These are phyloP conservation scores for Kwoniella shandongensis DNA, from an alignment of 768 basidiomycete genomes.

Conservation along the genomic window DNA sequence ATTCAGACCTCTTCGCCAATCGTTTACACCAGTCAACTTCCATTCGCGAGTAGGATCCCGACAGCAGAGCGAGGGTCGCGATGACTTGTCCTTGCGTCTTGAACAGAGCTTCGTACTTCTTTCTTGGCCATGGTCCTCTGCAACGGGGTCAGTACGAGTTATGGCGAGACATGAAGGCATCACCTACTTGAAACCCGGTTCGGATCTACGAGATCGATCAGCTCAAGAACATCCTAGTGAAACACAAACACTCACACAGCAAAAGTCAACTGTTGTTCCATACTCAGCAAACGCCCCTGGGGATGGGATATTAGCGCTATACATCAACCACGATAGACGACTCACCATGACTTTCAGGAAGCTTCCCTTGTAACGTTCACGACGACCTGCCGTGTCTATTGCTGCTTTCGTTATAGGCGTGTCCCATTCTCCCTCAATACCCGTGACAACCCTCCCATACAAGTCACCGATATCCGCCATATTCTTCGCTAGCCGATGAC, in stretches of 20 bases:
- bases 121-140: slow-evolving; percentile 61
- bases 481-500: slow-evolving; percentile 56
- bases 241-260: slow-evolving; percentile 34
- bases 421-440: slow-evolving; percentile 58
- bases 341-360: slow-evolving; percentile 46
- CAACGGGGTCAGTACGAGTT: slow-evolving; percentile 34
- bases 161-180: slow-evolving; percentile 2
- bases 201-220: slow-evolving; percentile 13
- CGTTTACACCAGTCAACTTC: slow-evolving; percentile 56
- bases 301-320: background rate
- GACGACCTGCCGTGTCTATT: slow-evolving; percentile 40
- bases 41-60: slow-evolving; percentile 57
- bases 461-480: slow-evolving; percentile 56
- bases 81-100: slow-evolving; percentile 57
- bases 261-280: slow-evolving; percentile 28
- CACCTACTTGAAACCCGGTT: slow-evolving; percentile 34
- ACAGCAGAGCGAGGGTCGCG: slow-evolving; percentile 50
- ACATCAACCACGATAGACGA: background rate
- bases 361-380: slow-evolving; percentile 30
- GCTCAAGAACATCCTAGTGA: slow-evolving; percentile 23
- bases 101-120: slow-evolving; percentile 58
- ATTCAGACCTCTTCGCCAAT: slow-evolving; percentile 57
- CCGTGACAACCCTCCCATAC: slow-evolving; percentile 52
- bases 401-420: slow-evolving; percentile 18
- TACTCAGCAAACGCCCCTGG: slow-evolving; percentile 30